Base-by-base conservation (phyloP, 768 basidiomycete species). In the Rhizopogon vulgaris region DNA sequence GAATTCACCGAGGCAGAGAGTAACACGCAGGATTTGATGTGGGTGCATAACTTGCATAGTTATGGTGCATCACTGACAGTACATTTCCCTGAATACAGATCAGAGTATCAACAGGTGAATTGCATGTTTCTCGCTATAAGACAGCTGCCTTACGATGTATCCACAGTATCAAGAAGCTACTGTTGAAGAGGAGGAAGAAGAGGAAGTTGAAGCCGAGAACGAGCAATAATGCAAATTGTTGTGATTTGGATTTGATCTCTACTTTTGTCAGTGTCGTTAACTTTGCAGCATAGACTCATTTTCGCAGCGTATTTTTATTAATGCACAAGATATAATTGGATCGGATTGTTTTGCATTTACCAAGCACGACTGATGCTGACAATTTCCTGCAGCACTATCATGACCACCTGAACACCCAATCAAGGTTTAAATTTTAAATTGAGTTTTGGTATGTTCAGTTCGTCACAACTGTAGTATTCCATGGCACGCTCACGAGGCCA, bases 1-100 rank as follows among this genome's bases (percentile, higher is more conserved):
- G 80, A 93, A 69, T 91, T 93, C 68, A 78, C 86, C 0, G 90
- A 93, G 66, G 90, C 91, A 0, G 90, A 92, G 71, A 91, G 86
- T 63, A 91, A 92, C 64, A 73, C 79, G 2, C 77, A 75, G 3
- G 91, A 93, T 70, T 67, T 93, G 43, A 84, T 92, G 89, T 91
- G 66, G 67, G 89, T 72, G 22, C 15, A 24, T 8, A n/a, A 6
- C 10, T 57, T 17, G 28, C 1, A 11, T 49, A 22, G 14, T 51
- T 47, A 2, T 30, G 30, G 17, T 12, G 3, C 53, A 25, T 28
- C 34, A 38, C 40, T 53, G 8, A 56, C 24, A 22, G 36, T 55
- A 38, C 48, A 22, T 59, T 32, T 59, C 36, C 11, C 28, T 24
- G 22, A 2, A 2, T 55, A n/a, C 48, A 90, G 88, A 53, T 79